Percentiles rank a stretch among this genome's conserved stretches.
These are phyloP conservation scores for Psilocybe cyanescens DNA, from an alignment of 768 basidiomycete species.

Conservation along the genomic window DNA sequence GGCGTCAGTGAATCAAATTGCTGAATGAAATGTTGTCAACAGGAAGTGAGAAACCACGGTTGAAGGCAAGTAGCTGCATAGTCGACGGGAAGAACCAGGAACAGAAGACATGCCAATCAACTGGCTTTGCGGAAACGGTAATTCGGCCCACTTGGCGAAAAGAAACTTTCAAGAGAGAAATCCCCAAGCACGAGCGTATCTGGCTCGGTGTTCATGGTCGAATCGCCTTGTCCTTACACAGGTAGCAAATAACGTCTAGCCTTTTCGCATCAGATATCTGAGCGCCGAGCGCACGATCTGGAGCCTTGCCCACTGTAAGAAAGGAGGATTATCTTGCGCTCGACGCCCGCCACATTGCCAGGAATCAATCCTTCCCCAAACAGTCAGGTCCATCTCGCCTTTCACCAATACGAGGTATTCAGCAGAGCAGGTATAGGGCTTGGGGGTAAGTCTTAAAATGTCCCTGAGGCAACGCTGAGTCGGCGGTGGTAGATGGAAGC, in stretches of 20 bases:
- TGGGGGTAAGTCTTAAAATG: slow-evolving; percentile 52
- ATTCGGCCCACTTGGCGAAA: too few relatives aligned
- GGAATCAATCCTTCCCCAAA: slow-evolving; percentile 88
- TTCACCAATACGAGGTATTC: slow-evolving; percentile 64
- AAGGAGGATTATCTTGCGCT: slow-evolving; percentile 64
- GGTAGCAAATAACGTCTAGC: slow-evolving; percentile 54
- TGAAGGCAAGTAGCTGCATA: too few relatives aligned
- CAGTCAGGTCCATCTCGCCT: slow-evolving; percentile 86
- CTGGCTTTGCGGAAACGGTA: too few relatives aligned
- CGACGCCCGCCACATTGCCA: slow-evolving; percentile 48
- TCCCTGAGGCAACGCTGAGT: background rate
- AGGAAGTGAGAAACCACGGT: too few relatives aligned
- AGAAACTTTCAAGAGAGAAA: too few relatives aligned
- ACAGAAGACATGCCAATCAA: too few relatives aligned
- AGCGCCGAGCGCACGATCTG: slow-evolving; percentile 61
- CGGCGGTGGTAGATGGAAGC: slow-evolving; percentile 8
- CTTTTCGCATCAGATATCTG: slow-evolving; percentile 90
- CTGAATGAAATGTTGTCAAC: too few relatives aligned
- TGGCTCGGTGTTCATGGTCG: too few relatives aligned
- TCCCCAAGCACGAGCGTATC: too few relatives aligned
- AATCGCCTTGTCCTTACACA: too few relatives aligned
- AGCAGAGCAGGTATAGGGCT: slow-evolving; percentile 77
- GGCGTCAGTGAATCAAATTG: too few relatives aligned
- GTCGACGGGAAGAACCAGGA: too few relatives aligned
- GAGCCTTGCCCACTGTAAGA: slow-evolving; percentile 74